Percentiles rank a stretch among this genome's conserved stretches.
Conservation (phyloP, 2,329 filamentous ascomycete species). For the Fusarium redolens region DNA sequence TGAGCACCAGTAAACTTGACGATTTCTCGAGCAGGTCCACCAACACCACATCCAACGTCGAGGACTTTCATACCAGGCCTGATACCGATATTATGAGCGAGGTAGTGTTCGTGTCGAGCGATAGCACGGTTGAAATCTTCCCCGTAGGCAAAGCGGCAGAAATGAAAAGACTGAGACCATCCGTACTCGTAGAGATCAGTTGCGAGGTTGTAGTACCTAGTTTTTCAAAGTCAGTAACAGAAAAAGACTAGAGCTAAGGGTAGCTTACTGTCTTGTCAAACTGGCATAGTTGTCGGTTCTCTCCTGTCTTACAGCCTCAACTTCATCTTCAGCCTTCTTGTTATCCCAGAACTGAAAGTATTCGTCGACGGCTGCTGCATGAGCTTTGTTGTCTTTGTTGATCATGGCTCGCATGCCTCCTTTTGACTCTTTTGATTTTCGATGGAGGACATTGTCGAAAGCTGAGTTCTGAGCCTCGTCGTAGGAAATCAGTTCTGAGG, state of each 20-base stretch:
- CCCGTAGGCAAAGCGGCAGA: conserved; percentile 88
- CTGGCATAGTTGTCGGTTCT: conserved; percentile 87
- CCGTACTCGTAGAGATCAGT: conserved; percentile 95
- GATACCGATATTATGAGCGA: conserved; percentile 86
- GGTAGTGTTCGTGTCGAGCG: conserved; percentile 94
- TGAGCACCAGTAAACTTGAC: conserved; percentile 90
- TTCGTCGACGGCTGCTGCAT: conserved; percentile 81
- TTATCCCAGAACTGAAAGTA: conserved; percentile 95
- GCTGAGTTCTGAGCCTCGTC: conserved; percentile 83
- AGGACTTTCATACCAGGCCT: conserved; percentile 85
- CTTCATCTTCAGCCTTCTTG: conserved; percentile 79
- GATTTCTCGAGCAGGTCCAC: conserved; percentile 93
- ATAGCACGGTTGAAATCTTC: conserved; percentile 90
- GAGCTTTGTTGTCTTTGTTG: conserved; percentile 76
- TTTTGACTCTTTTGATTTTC: conserved; percentile 68
- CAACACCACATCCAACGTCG: conserved; percentile 96
- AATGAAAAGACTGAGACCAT: conserved; percentile 94
- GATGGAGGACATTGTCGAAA: conserved; percentile 87
- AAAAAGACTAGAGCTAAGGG: rapidly evolving
- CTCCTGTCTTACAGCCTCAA: conserved; percentile 72
- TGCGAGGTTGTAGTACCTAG: conserved; percentile 89
- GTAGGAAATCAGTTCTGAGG: conserved; percentile 74
- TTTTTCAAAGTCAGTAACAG: neutral
- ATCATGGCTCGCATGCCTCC: conserved; percentile 84
- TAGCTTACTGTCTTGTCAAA: conserved; percentile 82